These are phyloP conservation scores for Rhizopus sp. DNA, from an alignment of 371 early-diverging fungal species.

Conservation along the genomic window DNA sequence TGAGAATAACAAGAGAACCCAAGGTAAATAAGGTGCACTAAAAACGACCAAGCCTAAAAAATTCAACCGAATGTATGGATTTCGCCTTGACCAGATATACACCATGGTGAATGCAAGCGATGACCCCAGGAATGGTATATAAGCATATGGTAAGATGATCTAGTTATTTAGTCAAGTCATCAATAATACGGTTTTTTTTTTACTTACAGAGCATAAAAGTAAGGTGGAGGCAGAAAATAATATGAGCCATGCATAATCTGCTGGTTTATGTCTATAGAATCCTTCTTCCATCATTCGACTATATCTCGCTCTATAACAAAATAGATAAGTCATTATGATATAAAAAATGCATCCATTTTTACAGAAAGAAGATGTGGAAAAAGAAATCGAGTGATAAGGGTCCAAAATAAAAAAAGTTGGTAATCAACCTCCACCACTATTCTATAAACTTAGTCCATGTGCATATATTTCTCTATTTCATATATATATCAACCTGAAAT, in stretches of 20 bases:
- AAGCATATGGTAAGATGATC: slow-evolving; percentile 70
- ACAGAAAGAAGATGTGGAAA: slow-evolving; percentile 95
- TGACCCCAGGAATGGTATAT: slow-evolving; percentile 82
- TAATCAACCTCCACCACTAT: slow-evolving; percentile 93
- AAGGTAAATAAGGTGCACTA: slow-evolving; percentile 92
- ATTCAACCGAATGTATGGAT: slow-evolving; percentile 82
- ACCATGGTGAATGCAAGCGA: slow-evolving; percentile 87
- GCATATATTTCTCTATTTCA: neutral
- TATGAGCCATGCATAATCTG: slow-evolving; percentile 91
- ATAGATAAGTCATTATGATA: neutral
- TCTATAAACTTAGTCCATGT: slow-evolving; percentile 5
- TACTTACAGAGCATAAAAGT: slow-evolving; percentile 43
- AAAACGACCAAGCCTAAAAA: slow-evolving; percentile 90
- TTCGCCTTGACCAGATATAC: slow-evolving; percentile 95
- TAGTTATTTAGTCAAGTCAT: slow-evolving; percentile 24
- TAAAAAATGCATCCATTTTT: slow-evolving; percentile 28
- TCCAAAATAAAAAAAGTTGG: slow-evolving; percentile 93
- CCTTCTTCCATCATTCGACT: slow-evolving; percentile 94
- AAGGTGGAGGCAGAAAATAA: slow-evolving; percentile 66
- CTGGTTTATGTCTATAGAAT: slow-evolving; percentile 84
- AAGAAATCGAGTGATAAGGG: slow-evolving; percentile 85
- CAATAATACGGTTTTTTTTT: slow-evolving; percentile 5
- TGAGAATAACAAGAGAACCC: slow-evolving; percentile 86
- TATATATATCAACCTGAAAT: slow-evolving; percentile 59
- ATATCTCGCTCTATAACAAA: slow-evolving; percentile 71